Percentiles rank a stretch among this genome's conserved stretches.
Evolutionary conservation across 2,329 filamentous ascomycete genomes (phyloP).

Genomic region (Arthroderma sp.): DNA sequence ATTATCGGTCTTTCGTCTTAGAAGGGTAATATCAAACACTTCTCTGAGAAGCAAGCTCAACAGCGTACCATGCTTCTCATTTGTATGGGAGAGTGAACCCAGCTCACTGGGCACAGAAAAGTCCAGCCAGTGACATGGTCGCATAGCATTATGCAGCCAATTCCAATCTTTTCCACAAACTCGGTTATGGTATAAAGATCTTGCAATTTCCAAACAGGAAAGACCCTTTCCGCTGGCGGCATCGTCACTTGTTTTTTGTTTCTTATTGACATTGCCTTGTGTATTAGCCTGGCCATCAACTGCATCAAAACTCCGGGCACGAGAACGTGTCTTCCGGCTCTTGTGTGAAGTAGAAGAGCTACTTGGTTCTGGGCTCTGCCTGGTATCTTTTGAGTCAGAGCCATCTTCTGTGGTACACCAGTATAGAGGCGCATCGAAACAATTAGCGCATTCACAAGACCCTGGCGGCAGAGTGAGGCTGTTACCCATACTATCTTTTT

Average conservation of each 20-base stretch:
- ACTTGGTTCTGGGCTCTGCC: neutral
- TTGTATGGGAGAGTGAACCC: slow-evolving; percentile 17
- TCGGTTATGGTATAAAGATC: slow-evolving; percentile 21
- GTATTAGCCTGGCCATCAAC: neutral
- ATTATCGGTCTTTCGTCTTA: slow-evolving; percentile 17
- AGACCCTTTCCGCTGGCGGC: neutral
- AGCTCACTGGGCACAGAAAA: neutral
- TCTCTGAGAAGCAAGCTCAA: slow-evolving; percentile 26
- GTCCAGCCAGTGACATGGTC: slow-evolving; percentile 13
- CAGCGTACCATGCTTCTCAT: slow-evolving; percentile 24
- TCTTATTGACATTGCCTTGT: slow-evolving; percentile 4
- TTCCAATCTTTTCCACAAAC: slow-evolving; percentile 25
- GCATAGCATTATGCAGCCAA: slow-evolving; percentile 27
- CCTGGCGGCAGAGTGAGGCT: neutral
- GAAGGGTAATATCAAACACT: slow-evolving; percentile 27
- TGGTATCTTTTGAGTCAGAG: neutral
- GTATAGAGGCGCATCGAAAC: neutral
- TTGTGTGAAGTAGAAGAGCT: neutral
- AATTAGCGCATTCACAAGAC: neutral
- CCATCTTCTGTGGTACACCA: neutral
- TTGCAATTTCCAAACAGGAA: slow-evolving; percentile 21
- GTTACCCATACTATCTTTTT: neutral
- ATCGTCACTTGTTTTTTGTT: neutral
- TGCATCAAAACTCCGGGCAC: neutral
- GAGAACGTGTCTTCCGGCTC: neutral